A percentile compares a stretch with the other conserved stretches of the same genome.
Conservation (phyloP, 1,139 yeast species). For the Pichia sp. region DNA sequence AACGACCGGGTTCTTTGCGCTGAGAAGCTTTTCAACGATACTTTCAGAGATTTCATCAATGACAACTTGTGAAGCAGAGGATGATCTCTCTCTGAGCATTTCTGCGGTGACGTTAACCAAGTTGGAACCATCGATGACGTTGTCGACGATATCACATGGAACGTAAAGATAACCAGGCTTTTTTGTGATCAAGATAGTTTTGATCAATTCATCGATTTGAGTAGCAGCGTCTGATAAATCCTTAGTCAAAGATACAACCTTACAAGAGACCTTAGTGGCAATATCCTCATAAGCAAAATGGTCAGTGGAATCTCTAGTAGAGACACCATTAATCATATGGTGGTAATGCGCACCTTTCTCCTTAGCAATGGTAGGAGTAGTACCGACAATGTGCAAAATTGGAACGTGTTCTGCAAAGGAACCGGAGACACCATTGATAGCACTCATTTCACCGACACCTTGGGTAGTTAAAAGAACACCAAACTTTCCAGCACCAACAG, state of each 20-base stretch:
- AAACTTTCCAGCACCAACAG: conserved; percentile 16
- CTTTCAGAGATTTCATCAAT: conserved; percentile 33
- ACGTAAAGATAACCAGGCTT: conserved; percentile 77
- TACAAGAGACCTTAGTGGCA: conserved; percentile 53
- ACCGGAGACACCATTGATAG: conserved; percentile 77
- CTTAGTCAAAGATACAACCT: conserved; percentile 44
- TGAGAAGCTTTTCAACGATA: conserved; percentile 45
- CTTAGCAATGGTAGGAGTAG: conserved; percentile 41
- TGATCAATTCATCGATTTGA: conserved; percentile 59
- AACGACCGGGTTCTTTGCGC: conserved; percentile 51
- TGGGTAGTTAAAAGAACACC: conserved; percentile 44
- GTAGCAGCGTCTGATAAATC: conserved; percentile 40
- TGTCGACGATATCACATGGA: conserved; percentile 61
- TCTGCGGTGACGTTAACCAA: conserved; percentile 16
- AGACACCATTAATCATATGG: conserved; percentile 55
- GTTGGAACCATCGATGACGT: conserved; percentile 32
- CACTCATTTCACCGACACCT: conserved; percentile 87
- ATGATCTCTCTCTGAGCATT: conserved; percentile 5
- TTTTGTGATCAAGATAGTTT: conserved; percentile 45
- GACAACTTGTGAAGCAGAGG: neutral
- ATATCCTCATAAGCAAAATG: conserved; percentile 59
- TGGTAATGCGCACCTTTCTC: conserved; percentile 36
- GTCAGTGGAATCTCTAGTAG: conserved; percentile 39
- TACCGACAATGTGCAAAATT: conserved; percentile 81
- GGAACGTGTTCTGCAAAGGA: conserved; percentile 79